phyloP scores from a whole-genome alignment of 2,329 filamentous ascomycete genomes.

The Aspergillus pseudotamarii region DNA sequence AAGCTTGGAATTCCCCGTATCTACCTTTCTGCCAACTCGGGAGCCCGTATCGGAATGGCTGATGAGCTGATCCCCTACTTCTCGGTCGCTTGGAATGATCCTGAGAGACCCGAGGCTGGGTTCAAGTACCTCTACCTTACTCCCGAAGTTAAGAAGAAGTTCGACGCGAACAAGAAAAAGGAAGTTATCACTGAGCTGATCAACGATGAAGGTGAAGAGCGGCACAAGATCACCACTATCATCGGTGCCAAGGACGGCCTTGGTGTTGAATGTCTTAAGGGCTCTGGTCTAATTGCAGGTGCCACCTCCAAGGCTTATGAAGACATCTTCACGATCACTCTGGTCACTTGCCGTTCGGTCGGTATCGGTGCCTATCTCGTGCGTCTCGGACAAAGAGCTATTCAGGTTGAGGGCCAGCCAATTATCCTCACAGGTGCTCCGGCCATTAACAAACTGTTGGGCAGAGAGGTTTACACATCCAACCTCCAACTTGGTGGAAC shows the following conservation, averaged over 20 bases:
- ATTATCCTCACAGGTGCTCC: conserved; percentile 98
- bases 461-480: conserved; percentile 97
- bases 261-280: conserved; percentile 94
- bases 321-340: conserved; percentile 96
- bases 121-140: conserved; percentile 98
- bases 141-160: conserved; percentile 80
- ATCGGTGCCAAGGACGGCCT: conserved; percentile 93
- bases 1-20: conserved; percentile 95
- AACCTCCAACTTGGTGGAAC: conserved; percentile 99
- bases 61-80: conserved; percentile 97
- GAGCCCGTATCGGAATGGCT: conserved; percentile 93
- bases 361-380: conserved; percentile 99
- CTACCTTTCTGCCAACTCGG: conserved; percentile 98
- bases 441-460: conserved; percentile 96
- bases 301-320: conserved; percentile 96
- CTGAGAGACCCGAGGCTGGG: conserved; percentile 75
- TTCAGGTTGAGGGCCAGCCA: conserved; percentile 97
- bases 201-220: conserved; percentile 81
- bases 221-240: conserved; percentile 92
- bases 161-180: conserved; percentile 74
- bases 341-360: conserved; percentile 97
- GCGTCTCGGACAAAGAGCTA: conserved; percentile 94
- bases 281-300: conserved; percentile 96
- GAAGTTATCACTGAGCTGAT: conserved; percentile 87
- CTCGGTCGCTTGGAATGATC: conserved; percentile 94